Evolutionary conservation across 441 rosid genomes (phyloP).

Genomic region (Monsonia emarginata): DNA sequence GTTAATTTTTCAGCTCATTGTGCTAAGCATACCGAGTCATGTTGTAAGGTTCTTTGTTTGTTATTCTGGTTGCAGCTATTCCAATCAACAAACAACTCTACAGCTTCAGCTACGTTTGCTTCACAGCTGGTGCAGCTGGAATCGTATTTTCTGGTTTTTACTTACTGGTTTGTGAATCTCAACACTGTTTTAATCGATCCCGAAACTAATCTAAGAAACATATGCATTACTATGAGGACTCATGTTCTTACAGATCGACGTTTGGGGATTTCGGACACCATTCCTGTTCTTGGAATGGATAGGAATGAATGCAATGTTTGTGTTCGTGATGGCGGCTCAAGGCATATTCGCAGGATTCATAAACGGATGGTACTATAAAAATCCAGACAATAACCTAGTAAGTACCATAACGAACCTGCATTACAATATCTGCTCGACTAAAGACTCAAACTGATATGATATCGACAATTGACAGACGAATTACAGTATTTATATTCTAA

Average conservation of each 20-base stretch:
- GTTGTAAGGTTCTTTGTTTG: background rate
- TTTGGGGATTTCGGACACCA: slow-evolving; percentile 40
- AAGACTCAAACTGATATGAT: no score
- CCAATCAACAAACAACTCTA: slow-evolving; percentile 73
- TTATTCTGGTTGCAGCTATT: slow-evolving; percentile 34
- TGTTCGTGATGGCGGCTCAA: slow-evolving; percentile 64
- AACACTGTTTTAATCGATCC: background rate
- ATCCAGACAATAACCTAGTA: slow-evolving; percentile 39
- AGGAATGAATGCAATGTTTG: slow-evolving; percentile 66
- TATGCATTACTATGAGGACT: background rate
- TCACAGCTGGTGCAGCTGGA: slow-evolving; percentile 64
- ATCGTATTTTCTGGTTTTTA: slow-evolving; percentile 51
- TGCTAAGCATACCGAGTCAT: no score
- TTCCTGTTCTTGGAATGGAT: slow-evolving; percentile 62
- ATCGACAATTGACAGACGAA: no score
- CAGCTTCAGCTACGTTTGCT: slow-evolving; percentile 57
- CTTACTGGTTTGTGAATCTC: slow-evolving; percentile 27
- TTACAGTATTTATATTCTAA: no score
- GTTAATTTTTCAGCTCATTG: no score
- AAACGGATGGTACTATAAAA: slow-evolving; percentile 54
- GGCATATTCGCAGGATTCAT: slow-evolving; percentile 53
- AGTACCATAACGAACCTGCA: no score
- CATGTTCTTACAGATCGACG: slow-evolving; percentile 35
- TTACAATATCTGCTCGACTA: no score
- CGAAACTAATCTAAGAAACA: background rate